Base-by-base conservation (phyloP, 1,284 basidiomycete genomes). In the Takashimella tepidaria region DNA sequence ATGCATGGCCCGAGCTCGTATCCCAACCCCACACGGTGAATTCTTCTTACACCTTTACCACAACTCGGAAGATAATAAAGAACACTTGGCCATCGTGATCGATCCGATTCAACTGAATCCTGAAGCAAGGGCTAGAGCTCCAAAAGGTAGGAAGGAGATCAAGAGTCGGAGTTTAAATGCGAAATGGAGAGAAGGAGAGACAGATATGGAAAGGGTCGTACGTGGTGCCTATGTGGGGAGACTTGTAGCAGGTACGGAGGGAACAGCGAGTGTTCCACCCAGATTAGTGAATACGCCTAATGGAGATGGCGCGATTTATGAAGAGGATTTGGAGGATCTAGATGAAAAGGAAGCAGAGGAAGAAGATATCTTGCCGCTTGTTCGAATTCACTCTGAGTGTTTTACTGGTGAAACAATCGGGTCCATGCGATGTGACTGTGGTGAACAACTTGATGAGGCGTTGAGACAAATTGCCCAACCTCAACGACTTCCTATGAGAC, bases 331-430 rank as follows among this genome's bases (percentile, higher is more conserved):
- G n/a, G 51, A 58, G 16, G 47, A 51, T 16, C 31, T 37, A 8
- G 31, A 16, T 8, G 31, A 51, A 37, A 41, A 42, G 6, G 54
- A 58, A n/a, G 50, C 19, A 13, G 50, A 57, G 20, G 37, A 5
- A 26, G 31, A 8, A 16, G 75, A 76, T 57, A 62, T 73, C 2
- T 77, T 86, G 0, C 92, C 96, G 0, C 83, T 98, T 50, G 86
- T 99, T 27, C 84, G 96, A 21, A 93, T 99, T 51, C 96, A 99
- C 76, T 95, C 91, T 20, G 96, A 98, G 73, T 98, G 96, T 74
- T 98, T 93, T 76, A 99, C 96, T 0, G 96, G 96, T 41, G 96
- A 98, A 76, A 98, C 93, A 8, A 86, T 98, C 56, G 96, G 96
- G 10, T 95, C 91, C 69, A 93, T 97, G 86, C 86, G 96, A 26